Percentiles rank a stretch among this genome's conserved stretches.
Conservation (phyloP, 345 rosid species). For the Streptanthus diversifolius region DNA sequence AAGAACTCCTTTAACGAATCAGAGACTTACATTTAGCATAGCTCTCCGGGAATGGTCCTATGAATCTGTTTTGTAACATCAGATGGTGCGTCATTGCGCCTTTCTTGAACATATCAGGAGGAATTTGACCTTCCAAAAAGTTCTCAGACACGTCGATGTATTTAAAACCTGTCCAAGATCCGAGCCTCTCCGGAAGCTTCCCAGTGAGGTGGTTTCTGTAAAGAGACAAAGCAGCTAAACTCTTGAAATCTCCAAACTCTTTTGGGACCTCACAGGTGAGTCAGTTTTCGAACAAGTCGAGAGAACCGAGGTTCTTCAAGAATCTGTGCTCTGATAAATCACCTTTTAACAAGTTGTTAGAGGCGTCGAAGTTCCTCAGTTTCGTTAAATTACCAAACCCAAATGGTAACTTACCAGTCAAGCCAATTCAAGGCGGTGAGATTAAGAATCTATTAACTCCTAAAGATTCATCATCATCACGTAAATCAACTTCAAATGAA, state of each 20-base stretch:
- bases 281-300: slow-evolving; percentile 56
- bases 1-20: too few relatives aligned
- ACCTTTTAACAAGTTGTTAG: slow-evolving; percentile 59
- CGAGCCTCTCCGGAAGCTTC: slow-evolving; percentile 56
- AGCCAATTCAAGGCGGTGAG: slow-evolving; percentile 60
- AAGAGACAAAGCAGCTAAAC: slow-evolving; percentile 51
- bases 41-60: slow-evolving; percentile 55
- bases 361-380: slow-evolving; percentile 56
- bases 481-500: background rate
- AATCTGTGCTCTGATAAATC: slow-evolving; percentile 51
- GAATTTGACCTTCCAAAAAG: slow-evolving; percentile 63
- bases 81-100: slow-evolving; percentile 56
- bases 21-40: slow-evolving; percentile 55
- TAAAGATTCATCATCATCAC: background rate
- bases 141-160: slow-evolving; percentile 79
- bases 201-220: slow-evolving; percentile 70
- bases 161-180: slow-evolving; percentile 49
- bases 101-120: slow-evolving; percentile 78
- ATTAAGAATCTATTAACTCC: slow-evolving; percentile 27
- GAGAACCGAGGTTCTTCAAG: slow-evolving; percentile 49
- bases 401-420: slow-evolving; percentile 58
- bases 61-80: slow-evolving; percentile 61
- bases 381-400: slow-evolving; percentile 57
- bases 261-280: slow-evolving; percentile 64
- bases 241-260: slow-evolving; percentile 63